Evolutionary conservation across 768 basidiomycete species (phyloP).

Genomic region (Fistulinella prunicolor): DNA sequence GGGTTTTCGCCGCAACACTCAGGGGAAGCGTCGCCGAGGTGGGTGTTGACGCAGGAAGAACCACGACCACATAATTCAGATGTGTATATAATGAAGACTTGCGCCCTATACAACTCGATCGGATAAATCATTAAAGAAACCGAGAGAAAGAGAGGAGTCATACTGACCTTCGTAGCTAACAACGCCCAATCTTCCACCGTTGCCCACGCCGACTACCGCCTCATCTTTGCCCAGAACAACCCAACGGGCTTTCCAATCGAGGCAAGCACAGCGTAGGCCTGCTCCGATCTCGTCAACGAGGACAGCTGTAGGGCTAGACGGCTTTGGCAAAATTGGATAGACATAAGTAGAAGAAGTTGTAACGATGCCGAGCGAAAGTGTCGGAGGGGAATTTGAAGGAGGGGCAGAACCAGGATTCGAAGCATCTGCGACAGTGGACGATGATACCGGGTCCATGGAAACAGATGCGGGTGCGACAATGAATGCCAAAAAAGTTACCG

Average conservation of each 20-base stretch:
- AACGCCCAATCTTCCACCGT: constrained; percentile 78
- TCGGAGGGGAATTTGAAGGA: constrained; percentile 29
- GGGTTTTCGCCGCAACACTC: constrained; percentile 56
- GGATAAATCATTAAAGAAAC: background rate
- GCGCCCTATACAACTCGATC: constrained; percentile 14
- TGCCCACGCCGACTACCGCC: constrained; percentile 82
- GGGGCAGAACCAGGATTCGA: constrained; percentile 8
- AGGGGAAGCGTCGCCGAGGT: no score
- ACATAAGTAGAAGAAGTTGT: constrained; percentile 80
- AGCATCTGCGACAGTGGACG: constrained; percentile 16
- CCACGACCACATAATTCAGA: constrained; percentile 83
- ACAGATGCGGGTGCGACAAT: constrained; percentile 36
- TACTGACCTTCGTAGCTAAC: constrained; percentile 86
- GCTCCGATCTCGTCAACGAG: constrained; percentile 87
- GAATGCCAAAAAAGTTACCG: constrained; percentile 92
- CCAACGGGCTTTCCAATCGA: constrained; percentile 69
- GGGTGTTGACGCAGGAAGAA: constrained; percentile 80
- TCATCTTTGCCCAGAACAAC: constrained; percentile 89
- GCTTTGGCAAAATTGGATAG: constrained; percentile 70
- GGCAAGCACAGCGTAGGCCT: constrained; percentile 77
- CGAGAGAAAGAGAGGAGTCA: background rate
- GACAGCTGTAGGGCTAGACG: constrained; percentile 59
- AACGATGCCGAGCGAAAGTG: constrained; percentile 75
- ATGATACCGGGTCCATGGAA: constrained; percentile 21
- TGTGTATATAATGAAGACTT: constrained; percentile 78